A percentile compares a stretch with the other conserved stretches of the same genome.
These are phyloP conservation scores for Pseudevernia furfuracea DNA, from an alignment of 495 filamentous ascomycete species.

Conservation along the genomic window DNA sequence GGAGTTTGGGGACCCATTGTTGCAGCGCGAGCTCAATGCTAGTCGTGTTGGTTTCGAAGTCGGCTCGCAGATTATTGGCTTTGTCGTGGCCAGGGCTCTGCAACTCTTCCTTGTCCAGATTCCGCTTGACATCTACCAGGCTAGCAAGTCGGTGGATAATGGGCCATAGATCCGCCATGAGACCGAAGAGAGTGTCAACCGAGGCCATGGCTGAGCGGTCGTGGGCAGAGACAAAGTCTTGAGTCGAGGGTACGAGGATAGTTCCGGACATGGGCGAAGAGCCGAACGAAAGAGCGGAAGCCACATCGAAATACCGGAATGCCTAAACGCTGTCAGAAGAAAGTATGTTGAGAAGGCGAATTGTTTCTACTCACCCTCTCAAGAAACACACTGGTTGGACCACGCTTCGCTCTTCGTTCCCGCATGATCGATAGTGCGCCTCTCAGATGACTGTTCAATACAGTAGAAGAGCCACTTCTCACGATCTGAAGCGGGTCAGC, in stretches of 20 bases:
- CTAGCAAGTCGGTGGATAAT: conserved; percentile 54
- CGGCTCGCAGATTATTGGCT: conserved; percentile 45
- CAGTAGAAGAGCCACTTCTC: conserved; percentile 48
- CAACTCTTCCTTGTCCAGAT: conserved; percentile 39
- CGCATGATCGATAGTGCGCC: conserved; percentile 54
- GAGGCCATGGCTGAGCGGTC: conserved; percentile 41
- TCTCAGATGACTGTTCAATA: conserved; percentile 52
- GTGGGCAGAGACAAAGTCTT: conserved; percentile 38
- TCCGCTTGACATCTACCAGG: conserved; percentile 44
- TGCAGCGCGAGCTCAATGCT: conserved; percentile 50
- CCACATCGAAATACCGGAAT: conserved; percentile 59
- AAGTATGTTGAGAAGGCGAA: background rate
- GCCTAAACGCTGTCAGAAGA: conserved; percentile 34
- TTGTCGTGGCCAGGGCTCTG: conserved; percentile 36
- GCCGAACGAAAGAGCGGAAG: conserved; percentile 54
- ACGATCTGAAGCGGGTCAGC: conserved; percentile 42
- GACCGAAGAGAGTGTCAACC: conserved; percentile 55
- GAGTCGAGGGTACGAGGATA: conserved; percentile 34
- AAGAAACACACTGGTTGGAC: conserved; percentile 47
- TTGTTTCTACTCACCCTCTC: conserved; percentile 42
- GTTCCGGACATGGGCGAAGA: conserved; percentile 48
- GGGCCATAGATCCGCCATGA: conserved; percentile 56
- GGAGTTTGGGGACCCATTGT: conserved; percentile 44
- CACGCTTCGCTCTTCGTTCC: conserved; percentile 38
- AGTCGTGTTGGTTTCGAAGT: conserved; percentile 46